Conservation (phyloP, 2,329 filamentous ascomycete genomes). For the Camillea tinctor region DNA sequence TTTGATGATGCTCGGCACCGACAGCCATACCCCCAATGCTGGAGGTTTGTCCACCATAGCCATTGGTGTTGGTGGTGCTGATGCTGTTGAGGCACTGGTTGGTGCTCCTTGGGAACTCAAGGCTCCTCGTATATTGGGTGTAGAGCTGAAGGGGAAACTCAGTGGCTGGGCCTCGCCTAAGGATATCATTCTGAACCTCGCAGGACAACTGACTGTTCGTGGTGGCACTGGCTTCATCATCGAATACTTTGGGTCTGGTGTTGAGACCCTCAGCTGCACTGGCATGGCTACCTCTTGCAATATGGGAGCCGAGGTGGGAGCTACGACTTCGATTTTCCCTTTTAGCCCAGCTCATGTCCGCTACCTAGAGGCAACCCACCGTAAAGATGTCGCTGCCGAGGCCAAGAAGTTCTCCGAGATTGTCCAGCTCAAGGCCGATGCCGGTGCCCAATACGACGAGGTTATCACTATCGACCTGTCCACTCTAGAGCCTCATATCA, state of each 20-base stretch:
- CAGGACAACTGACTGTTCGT: conserved; percentile 85
- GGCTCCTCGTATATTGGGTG: conserved; percentile 86
- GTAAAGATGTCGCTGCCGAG: conserved; percentile 67
- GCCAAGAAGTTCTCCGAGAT: conserved; percentile 52
- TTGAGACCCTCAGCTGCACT: conserved; percentile 84
- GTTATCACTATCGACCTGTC: conserved; percentile 88
- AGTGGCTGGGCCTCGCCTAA: conserved; percentile 92
- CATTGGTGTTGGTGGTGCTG: conserved; percentile 94
- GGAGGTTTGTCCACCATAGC: conserved; percentile 90
- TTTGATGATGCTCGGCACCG: conserved; percentile 97
- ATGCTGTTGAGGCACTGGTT: conserved; percentile 94
- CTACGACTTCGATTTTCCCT: conserved; percentile 94
- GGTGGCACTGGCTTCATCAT: conserved; percentile 94
- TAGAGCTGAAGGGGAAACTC: conserved; percentile 78
- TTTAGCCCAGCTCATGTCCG: conserved; percentile 81
- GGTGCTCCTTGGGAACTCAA: conserved; percentile 97
- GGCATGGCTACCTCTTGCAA: conserved; percentile 92
- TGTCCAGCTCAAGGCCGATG: conserved; percentile 71
- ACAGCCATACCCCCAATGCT: conserved; percentile 97
- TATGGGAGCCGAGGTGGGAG: conserved; percentile 89
- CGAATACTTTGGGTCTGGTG: conserved; percentile 89
- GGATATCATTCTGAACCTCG: conserved; percentile 88
- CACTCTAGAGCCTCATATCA: conserved; percentile 90
- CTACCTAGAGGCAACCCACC: conserved; percentile 83
- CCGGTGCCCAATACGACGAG: conserved; percentile 83